phyloP scores from a whole-genome alignment of 2,329 filamentous ascomycete genomes.

The Fusarium agapanthi region DNA sequence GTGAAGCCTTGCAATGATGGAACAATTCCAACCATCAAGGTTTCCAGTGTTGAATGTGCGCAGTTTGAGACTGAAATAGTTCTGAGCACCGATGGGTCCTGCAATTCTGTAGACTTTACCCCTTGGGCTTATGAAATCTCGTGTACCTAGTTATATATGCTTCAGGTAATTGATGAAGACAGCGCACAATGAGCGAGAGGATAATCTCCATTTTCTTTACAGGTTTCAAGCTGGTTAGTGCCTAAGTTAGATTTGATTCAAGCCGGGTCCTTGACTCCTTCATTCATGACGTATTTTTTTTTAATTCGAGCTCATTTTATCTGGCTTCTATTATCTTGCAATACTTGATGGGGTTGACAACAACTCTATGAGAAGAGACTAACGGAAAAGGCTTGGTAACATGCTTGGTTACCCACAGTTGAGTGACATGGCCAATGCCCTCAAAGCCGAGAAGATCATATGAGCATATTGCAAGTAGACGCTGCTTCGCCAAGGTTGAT shows the following conservation, averaged over 20 bases:
- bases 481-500: not conserved
- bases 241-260: too few relatives aligned
- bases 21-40: not conserved
- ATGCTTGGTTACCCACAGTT: too few relatives aligned
- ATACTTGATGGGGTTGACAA: accelerated
- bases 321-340: too few relatives aligned
- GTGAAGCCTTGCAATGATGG: not conserved
- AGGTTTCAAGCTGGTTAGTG: too few relatives aligned
- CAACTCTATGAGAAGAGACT: accelerated
- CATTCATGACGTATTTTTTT: accelerated
- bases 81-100: not conserved
- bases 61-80: not conserved
- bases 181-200: too few relatives aligned
- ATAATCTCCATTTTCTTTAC: not conserved
- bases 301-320: not conserved
- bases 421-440: not conserved
- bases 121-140: not conserved
- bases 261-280: accelerated
- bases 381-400: not conserved
- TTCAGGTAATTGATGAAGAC: accelerated
- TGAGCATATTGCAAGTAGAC: too few relatives aligned
- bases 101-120: not conserved
- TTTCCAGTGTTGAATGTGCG: not conserved
- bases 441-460: not conserved
- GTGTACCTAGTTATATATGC: not conserved